Conservation (phyloP, 1,139 yeast species). For the Protomyces macrosporus region DNA sequence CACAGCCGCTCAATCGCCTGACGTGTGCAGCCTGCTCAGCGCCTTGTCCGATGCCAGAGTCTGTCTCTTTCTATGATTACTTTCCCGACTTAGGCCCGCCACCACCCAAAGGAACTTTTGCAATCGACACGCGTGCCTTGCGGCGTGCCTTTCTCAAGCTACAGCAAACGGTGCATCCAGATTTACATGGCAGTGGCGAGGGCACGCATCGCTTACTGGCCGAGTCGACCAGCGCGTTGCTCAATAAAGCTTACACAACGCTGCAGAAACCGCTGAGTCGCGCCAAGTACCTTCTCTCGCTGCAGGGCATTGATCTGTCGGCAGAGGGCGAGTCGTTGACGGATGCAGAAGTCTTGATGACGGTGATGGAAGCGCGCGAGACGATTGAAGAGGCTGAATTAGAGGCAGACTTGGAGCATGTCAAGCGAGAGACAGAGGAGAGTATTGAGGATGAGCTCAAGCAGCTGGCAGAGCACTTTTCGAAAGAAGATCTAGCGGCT, state of each 20-base stretch:
- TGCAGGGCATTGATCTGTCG: slow-evolving; percentile 44
- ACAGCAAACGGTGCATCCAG: slow-evolving; percentile 81
- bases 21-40: slow-evolving; percentile 8
- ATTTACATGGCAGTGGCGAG: slow-evolving; percentile 44
- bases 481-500: slow-evolving; percentile 45
- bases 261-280: slow-evolving; percentile 65
- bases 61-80: slow-evolving; percentile 15
- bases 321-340: slow-evolving; percentile 18
- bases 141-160: slow-evolving; percentile 68
- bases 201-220: slow-evolving; percentile 33
- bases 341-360: slow-evolving; percentile 48
- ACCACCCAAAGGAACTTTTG: slow-evolving; percentile 61
- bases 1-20: background rate
- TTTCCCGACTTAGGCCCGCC: slow-evolving; percentile 44
- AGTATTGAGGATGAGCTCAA: slow-evolving; percentile 47
- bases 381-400: slow-evolving; percentile 58
- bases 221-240: slow-evolving; percentile 45
- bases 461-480: slow-evolving; percentile 42
- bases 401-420: slow-evolving; percentile 52
- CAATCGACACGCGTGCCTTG: slow-evolving; percentile 50
- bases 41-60: slow-evolving; percentile 12
- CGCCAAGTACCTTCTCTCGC: slow-evolving; percentile 52
- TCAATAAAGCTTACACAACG: slow-evolving; percentile 72
- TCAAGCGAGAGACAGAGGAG: slow-evolving; percentile 53
- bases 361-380: slow-evolving; percentile 77